These are phyloP conservation scores for Metschnikowia drakensbergensis DNA, from an alignment of 805 yeast species.

Conservation along the genomic window DNA sequence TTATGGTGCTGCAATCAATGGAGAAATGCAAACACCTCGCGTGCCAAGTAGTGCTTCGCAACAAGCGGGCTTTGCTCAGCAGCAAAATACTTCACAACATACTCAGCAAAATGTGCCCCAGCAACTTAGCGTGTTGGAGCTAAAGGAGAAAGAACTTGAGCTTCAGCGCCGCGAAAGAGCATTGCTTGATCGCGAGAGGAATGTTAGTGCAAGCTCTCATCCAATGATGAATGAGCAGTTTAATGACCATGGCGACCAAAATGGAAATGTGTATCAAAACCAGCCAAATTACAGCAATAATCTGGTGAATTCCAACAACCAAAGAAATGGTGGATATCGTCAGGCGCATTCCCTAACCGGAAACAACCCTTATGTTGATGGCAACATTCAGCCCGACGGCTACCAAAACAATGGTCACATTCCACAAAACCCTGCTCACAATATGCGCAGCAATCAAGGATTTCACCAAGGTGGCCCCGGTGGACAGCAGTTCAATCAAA, in stretches of 20 bases:
- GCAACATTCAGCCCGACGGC: constrained; percentile 32
- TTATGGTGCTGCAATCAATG: constrained; percentile 35
- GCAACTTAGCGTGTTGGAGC: neutral
- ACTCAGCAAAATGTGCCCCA: neutral
- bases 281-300: neutral
- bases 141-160: constrained; percentile 22
- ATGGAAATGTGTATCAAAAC: neutral
- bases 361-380: constrained; percentile 14
- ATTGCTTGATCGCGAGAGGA: constrained; percentile 18
- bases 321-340: neutral
- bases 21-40: constrained; percentile 17
- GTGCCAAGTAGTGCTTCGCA: constrained; percentile 3
- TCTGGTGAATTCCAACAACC: neutral
- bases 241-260: neutral
- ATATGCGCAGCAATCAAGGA: constrained; percentile 22
- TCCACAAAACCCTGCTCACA: constrained; percentile 23
- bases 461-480: constrained; percentile 18
- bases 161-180: constrained; percentile 27
- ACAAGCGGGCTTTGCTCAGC: neutral
- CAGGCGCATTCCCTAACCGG: constrained; percentile 14
- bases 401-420: constrained; percentile 29
- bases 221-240: neutral
- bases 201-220: constrained; percentile 1
- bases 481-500: constrained; percentile 7
- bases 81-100: neutral